Conservation (phyloP, 371 early-diverging fungal species). For the Mucor saturninus region DNA sequence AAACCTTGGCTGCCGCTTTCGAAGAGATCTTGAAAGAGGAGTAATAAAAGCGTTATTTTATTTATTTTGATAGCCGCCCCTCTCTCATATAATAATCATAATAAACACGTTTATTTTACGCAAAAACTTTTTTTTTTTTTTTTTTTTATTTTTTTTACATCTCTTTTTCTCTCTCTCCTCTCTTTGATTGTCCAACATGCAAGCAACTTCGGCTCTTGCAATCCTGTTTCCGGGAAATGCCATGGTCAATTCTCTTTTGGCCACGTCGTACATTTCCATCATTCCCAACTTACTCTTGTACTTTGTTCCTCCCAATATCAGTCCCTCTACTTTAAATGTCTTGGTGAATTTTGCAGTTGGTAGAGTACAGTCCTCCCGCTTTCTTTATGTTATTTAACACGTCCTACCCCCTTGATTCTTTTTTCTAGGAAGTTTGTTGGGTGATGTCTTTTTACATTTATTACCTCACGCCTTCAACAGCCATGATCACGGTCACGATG, state of each 20-base stretch:
- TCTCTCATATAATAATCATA: background rate
- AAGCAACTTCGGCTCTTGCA: constrained; percentile 16
- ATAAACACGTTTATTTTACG: background rate
- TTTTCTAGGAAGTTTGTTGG: constrained; percentile 69
- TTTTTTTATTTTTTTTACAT: background rate
- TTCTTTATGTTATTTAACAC: background rate
- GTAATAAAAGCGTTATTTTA: background rate
- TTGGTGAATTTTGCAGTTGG: constrained; percentile 86
- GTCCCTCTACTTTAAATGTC: constrained; percentile 69
- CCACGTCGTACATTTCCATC: constrained; percentile 83
- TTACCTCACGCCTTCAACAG: constrained; percentile 76
- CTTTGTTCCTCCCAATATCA: constrained; percentile 81
- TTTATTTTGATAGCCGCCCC: background rate
- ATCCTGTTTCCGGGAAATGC: constrained; percentile 66
- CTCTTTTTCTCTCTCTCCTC: constrained; percentile 2
- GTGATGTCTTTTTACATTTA: constrained; percentile 89
- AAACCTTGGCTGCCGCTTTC: constrained; percentile 58
- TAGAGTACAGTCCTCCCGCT: constrained; percentile 18
- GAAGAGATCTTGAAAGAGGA: constrained; percentile 34
- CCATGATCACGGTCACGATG: constrained; percentile 25
- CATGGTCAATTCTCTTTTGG: constrained; percentile 73
- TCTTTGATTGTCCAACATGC: constrained; percentile 6
- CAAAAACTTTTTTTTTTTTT: background rate
- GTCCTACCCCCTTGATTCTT: background rate
- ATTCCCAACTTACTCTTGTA: constrained; percentile 83